These are phyloP conservation scores for Leishmania turanica DNA, from an alignment of 208 protist species.

Conservation along the genomic window DNA sequence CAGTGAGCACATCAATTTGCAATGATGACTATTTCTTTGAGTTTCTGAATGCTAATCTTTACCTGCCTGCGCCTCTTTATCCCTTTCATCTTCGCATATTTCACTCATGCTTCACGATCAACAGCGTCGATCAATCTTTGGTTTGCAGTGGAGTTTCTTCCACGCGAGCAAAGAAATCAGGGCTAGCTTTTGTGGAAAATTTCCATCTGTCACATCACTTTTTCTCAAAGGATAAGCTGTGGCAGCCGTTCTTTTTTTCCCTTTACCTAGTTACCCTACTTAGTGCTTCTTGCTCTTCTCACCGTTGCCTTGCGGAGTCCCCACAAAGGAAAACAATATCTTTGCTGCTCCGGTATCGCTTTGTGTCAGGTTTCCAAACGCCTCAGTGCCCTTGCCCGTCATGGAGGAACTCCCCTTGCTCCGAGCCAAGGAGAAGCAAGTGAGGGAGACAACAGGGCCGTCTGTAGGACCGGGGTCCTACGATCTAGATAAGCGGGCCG, in stretches of 20 bases:
- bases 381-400: slow-evolving; percentile 17
- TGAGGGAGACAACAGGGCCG: slow-evolving; percentile 47
- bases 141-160: neutral
- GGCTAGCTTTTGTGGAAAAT: neutral
- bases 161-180: neutral
- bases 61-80: neutral
- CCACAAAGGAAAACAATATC: neutral
- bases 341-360: neutral
- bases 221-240: neutral
- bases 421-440: slow-evolving; percentile 56
- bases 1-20: neutral
- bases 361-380: neutral
- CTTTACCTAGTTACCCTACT: neutral
- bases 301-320: neutral
- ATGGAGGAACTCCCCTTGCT: slow-evolving; percentile 79
- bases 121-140: neutral
- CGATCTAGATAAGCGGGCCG: slow-evolving; percentile 37
- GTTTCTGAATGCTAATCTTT: neutral
- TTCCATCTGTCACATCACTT: neutral
- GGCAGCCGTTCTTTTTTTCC: neutral
- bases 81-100: neutral
- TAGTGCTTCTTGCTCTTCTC: neutral
- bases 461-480: slow-evolving; percentile 79
- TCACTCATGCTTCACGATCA: neutral
- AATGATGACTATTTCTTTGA: neutral